phyloP scores from a whole-genome alignment of 1,139 yeast species.

The Kodamaea ohmeri region DNA sequence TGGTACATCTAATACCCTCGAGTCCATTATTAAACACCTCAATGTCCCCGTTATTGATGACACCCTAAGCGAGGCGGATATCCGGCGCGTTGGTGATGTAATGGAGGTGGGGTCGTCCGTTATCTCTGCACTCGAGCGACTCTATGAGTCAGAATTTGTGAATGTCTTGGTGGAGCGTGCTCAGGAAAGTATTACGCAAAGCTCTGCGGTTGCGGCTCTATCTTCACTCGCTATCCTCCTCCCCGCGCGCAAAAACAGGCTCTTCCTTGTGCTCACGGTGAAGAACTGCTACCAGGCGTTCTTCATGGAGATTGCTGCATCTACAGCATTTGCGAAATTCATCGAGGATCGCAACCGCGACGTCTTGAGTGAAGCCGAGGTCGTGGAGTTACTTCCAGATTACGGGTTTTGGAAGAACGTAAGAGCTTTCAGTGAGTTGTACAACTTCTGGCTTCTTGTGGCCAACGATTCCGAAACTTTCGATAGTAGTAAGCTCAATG shows the following conservation, averaged over 20 bases:
- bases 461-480: slow-evolving; percentile 70
- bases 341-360: slow-evolving; percentile 15
- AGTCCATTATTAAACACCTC: slow-evolving; percentile 1
- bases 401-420: slow-evolving; percentile 34
- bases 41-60: not conserved
- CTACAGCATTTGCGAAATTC: slow-evolving; percentile 1
- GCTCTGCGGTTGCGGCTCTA: not conserved
- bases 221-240: slow-evolving; percentile 24
- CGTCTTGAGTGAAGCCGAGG: slow-evolving; percentile 20
- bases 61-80: not conserved
- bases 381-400: slow-evolving; percentile 7
- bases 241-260: slow-evolving; percentile 30
- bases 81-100: not conserved
- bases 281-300: slow-evolving; percentile 34
- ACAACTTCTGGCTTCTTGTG: slow-evolving; percentile 56
- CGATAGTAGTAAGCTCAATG: slow-evolving; percentile 40
- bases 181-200: not conserved
- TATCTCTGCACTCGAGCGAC: not conserved
- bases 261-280: slow-evolving; percentile 39
- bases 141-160: not conserved
- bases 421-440: slow-evolving; percentile 46
- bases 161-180: not conserved
- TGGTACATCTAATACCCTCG: too few species aligned
- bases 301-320: slow-evolving; percentile 14
- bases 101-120: slow-evolving; percentile 1